Evolutionary conservation across 1,284 basidiomycete species (phyloP).

Genomic region (Sporisorium reilianum): DNA sequence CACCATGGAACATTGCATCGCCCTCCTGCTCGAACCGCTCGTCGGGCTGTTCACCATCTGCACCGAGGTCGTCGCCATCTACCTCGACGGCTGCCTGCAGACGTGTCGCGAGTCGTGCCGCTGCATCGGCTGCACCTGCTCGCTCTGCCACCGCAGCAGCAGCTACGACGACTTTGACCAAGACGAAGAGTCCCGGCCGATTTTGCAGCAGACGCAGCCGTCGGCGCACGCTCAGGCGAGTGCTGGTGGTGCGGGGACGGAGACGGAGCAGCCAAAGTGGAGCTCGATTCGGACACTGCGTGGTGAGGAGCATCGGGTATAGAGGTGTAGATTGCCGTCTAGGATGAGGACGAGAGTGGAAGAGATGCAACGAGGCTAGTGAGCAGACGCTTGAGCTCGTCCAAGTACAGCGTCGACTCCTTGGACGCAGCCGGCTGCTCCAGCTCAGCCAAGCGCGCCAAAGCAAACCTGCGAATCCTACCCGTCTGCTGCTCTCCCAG

Average conservation of each 20-base stretch:
- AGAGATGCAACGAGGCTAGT: neutral
- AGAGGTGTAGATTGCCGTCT: neutral
- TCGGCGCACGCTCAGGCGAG: constrained; percentile 14
- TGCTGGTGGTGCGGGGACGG: neutral
- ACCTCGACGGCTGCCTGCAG: constrained; percentile 40
- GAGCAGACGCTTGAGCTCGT: constrained; percentile 30
- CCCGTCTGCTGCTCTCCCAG: constrained; percentile 15
- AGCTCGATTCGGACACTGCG: constrained; percentile 32
- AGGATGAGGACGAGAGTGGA: neutral
- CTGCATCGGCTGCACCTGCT: constrained; percentile 26
- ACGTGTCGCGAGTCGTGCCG: constrained; percentile 43
- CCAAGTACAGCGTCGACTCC: constrained; percentile 24
- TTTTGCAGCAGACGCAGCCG: constrained; percentile 21
- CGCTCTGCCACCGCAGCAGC: constrained; percentile 7
- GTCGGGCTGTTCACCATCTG: constrained; percentile 28
- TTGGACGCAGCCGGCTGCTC: constrained; percentile 10
- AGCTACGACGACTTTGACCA: constrained; percentile 7
- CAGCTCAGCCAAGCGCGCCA: constrained; percentile 24
- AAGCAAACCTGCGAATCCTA: constrained; percentile 6
- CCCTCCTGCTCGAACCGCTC: constrained; percentile 26
- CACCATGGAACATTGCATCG: constrained; percentile 35
- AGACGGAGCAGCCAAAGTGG: constrained; percentile 10
- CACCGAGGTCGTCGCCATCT: constrained; percentile 40
- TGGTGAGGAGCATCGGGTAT: constrained; percentile 9
- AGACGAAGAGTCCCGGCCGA: constrained; percentile 28